Evolutionary conservation across 2,329 filamentous ascomycete species (phyloP), one percentile per base, ranked within the genome.

Genomic region (Sclerotinia subarctica): DNA sequence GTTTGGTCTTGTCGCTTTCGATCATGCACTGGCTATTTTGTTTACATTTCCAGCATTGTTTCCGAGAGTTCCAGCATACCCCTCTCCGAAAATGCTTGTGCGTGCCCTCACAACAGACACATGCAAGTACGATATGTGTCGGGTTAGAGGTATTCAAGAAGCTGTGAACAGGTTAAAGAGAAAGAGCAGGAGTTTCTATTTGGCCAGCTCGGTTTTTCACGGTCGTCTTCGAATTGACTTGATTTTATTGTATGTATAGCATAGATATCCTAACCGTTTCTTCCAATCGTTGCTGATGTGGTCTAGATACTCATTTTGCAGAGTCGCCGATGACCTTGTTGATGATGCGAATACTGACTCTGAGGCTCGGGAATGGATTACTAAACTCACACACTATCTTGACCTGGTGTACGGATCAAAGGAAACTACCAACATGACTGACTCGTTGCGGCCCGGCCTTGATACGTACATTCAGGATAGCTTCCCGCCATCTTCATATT

Each of bases 161-260:
- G 87, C 88, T 0, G 84, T 89, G 0, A 72, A 74, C 0, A 83
- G 86, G 8, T 78, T 92, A 10, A 79, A 82, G 62, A 81, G 80
- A 66, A 92, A 92, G 74, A 92, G 89, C 72, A 83, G 89, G 59
- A 92, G 89, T 73, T 92, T 93, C 76, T 91, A 90, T 72, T 80
- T 93, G 7, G 90, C 90, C 0, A 91, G 88, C 70, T 85, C 87
- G 0, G 85, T 87, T 0, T 93, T 93, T 71, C 83, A 86, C 51
- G 89, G 89, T 1, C 83, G 87, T 32, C 79, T 93, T 10, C 84
- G 90, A 6, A 87, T 89, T 42, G 90, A 93, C 72, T 76, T 93
- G 17, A 83, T 91, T 35, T 78, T 90, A 1, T 78, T 93, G 79
- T 86, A 75, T 76, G 83, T 75, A 17, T 19, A n/a, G 6, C 35